Conservation (phyloP, 768 basidiomycete species). For the Auriscalpium vulgare region DNA sequence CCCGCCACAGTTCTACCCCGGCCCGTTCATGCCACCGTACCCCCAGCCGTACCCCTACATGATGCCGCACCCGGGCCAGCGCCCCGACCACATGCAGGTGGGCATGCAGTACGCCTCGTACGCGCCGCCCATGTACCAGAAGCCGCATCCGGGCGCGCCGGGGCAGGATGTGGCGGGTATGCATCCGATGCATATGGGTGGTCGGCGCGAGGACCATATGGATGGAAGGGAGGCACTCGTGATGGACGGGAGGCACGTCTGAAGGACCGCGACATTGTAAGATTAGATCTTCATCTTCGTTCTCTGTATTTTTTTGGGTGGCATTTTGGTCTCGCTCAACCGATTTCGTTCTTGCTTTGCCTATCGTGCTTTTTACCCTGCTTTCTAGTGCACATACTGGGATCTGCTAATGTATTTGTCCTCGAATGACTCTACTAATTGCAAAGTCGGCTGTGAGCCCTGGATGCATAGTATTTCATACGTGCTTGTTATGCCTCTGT, state of each 20-base stretch:
- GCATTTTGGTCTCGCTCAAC: too few relatives aligned
- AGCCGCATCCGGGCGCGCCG: constrained; percentile 28
- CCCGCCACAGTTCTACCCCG: constrained; percentile 36
- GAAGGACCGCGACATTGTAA: constrained; percentile 7
- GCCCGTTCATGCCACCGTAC: constrained; percentile 39
- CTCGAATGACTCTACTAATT: too few relatives aligned
- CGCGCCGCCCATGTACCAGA: constrained; percentile 31
- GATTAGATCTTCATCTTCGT: too few relatives aligned
- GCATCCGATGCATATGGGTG: constrained; percentile 3
- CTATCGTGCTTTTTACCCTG: neutral
- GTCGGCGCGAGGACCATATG: constrained; percentile 13
- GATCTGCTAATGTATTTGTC: neutral
- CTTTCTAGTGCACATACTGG: neutral
- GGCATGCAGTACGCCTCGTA: constrained; percentile 26
- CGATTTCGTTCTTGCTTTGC: too few relatives aligned
- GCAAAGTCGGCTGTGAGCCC: too few relatives aligned
- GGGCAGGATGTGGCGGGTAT: constrained; percentile 17
- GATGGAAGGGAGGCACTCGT: constrained; percentile 11
- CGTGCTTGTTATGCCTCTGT: too few relatives aligned
- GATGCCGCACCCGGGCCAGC: constrained; percentile 30
- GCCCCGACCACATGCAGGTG: constrained; percentile 19
- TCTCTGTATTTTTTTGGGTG: too few relatives aligned
- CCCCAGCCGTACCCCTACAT: constrained; percentile 38
- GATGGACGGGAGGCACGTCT: constrained; percentile 10
- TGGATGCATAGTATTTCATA: too few relatives aligned